Conservation (phyloP, 2,329 filamentous ascomycete species). For the Xylariomycetidae sp. region DNA sequence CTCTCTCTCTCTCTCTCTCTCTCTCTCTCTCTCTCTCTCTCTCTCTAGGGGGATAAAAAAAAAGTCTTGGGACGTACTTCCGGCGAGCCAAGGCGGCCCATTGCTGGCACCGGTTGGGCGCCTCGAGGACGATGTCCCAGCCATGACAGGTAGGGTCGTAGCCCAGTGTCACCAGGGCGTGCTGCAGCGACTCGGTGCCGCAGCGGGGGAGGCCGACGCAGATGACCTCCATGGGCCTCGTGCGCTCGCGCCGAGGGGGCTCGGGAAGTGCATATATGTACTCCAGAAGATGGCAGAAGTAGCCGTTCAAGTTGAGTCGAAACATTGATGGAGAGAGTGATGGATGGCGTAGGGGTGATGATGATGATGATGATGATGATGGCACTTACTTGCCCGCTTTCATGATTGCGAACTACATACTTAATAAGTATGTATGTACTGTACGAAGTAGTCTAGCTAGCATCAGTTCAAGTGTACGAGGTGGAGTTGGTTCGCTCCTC, state of each 20-base stretch:
- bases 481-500: too few species aligned
- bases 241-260: neutral
- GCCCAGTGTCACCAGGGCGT: neutral
- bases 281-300: neutral
- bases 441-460: too few species aligned
- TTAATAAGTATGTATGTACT: too few species aligned
- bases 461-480: too few species aligned
- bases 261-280: neutral
- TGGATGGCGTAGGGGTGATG: neutral
- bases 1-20: too few species aligned
- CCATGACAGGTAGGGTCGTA: conserved; percentile 21
- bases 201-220: neutral
- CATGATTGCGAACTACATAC: too few species aligned
- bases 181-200: neutral
- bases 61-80: conserved; percentile 18
- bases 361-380: too few species aligned
- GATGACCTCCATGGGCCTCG: conserved; percentile 1
- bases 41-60: neutral
- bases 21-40: too few species aligned
- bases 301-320: neutral
- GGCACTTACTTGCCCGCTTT: too few species aligned
- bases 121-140: conserved; percentile 30
- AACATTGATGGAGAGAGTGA: neutral
- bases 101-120: conserved; percentile 12
- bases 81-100: conserved; percentile 21